Evolutionary conservation across 208 protist species (phyloP), one percentile per base, ranked within the genome.

Genomic region (Giardia muris): DNA sequence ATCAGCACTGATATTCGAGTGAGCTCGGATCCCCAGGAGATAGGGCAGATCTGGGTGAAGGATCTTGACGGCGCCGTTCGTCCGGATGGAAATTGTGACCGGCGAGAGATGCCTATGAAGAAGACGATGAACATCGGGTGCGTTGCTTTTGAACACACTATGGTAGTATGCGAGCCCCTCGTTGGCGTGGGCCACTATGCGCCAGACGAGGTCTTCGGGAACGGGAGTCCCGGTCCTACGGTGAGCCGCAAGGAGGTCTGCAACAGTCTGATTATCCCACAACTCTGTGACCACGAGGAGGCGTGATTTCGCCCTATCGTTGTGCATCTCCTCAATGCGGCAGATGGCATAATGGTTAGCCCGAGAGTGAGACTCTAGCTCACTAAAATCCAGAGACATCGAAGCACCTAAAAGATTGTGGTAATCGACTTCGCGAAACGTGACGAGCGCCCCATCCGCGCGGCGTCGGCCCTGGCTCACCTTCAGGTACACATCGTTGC

Each of bases 61-160:
- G 57, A 76, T 76, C 57, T 76, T 76, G 30, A 76, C 57, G 57
- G 57, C 57, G 10, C 57, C 57, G 30, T 76, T 76, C 10, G 10
- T 76, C 57, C 57, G 10, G 19, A 76, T 76, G 30, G 30, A 10
- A 30, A 76, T 76, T 10, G 57, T 39, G 10, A 39, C 19, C 30
- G 57, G 57, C 19, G 57, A 39, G 57, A 76, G 10, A 30, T 76
- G 57, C 30, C 57, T 76, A 30, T 76, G 57, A 10, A 76, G 30
- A 30, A 76, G 10, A 76, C 57, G 57, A 10, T 30, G 57, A 76
- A 76, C 57, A 76, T 76, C 57, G 30, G 57, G 57, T 10, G 57
- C 57, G 57, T 76, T 76, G 57, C 57, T 76, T 76, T 76, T 76
- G 57, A 76, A 76, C 57, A 76, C 57, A 76, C 57, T 76, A 30